Evolutionary conservation across 1,284 basidiomycete genomes (phyloP).

Genomic region (Anthracocystis panici-leucophaei): DNA sequence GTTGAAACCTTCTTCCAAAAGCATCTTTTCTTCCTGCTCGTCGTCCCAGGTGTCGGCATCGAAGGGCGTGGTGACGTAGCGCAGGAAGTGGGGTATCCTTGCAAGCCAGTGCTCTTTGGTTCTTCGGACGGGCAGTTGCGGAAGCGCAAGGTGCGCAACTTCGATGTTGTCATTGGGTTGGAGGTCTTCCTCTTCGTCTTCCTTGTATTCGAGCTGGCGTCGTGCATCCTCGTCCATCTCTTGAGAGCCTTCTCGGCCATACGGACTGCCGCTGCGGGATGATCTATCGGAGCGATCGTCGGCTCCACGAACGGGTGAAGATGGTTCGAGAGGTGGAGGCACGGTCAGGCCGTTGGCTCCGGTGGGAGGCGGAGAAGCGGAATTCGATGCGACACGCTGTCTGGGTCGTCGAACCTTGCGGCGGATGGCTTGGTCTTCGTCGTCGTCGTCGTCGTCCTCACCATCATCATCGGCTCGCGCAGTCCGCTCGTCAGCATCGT

Average conservation of each 20-base stretch:
- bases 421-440: conserved; percentile 41
- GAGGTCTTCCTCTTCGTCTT: conserved; percentile 69
- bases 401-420: conserved; percentile 41
- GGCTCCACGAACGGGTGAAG: conserved; percentile 20
- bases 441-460: conserved; percentile 46
- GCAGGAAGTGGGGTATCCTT: conserved; percentile 66
- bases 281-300: conserved; percentile 32
- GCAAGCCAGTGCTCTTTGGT: conserved; percentile 65
- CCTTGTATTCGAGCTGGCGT: conserved; percentile 71
- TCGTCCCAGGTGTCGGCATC: conserved; percentile 58
- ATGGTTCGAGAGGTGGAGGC: conserved; percentile 30
- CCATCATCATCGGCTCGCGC: conserved; percentile 6
- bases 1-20: conserved; percentile 73
- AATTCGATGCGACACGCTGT: conserved; percentile 39
- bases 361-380: conserved; percentile 37
- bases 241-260: conserved; percentile 34
- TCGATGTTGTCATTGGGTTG: conserved; percentile 76
- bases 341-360: conserved; percentile 29
- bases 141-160: conserved; percentile 66
- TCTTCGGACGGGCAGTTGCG: conserved; percentile 60
- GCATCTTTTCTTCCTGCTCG: conserved; percentile 56
- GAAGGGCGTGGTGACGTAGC: conserved; percentile 58
- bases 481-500: neutral
- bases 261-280: conserved; percentile 40
- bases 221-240: conserved; percentile 46